Percentiles rank a stretch among this genome's conserved stretches.
phyloP scores from a whole-genome alignment of 257 asterid species.

The Lantana camara region DNA sequence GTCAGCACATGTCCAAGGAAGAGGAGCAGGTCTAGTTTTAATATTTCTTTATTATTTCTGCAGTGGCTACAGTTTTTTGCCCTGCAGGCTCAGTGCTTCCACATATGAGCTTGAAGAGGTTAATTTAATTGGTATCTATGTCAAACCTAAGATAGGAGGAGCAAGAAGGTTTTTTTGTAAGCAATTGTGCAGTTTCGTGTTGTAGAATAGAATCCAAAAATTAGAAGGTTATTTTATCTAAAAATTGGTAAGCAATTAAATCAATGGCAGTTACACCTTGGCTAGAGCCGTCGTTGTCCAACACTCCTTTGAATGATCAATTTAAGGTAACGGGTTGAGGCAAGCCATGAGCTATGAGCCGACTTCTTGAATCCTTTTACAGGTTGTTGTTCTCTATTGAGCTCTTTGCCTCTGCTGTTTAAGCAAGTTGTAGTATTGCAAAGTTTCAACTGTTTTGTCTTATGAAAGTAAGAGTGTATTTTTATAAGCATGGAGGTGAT shows the following conservation, averaged over 20 bases:
- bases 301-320: slow-evolving; percentile 3
- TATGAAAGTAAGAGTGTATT: too few relatives aligned
- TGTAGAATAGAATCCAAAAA: not conserved
- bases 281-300: slow-evolving; percentile 8
- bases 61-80: slow-evolving; percentile 34
- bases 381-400: not conserved
- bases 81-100: slow-evolving; percentile 10
- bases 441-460: too few relatives aligned
- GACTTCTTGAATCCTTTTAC: not conserved
- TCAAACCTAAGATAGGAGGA: slow-evolving; percentile 19
- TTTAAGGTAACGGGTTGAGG: slow-evolving; percentile 1
- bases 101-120: too few relatives aligned
- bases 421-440: slow-evolving; percentile 9
- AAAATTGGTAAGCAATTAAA: not conserved
- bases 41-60: slow-evolving; percentile 16
- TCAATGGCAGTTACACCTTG: not conserved
- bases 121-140: not conserved
- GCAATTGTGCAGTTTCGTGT: not conserved
- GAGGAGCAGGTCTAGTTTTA: slow-evolving; percentile 83
- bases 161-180: not conserved
- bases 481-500: too few relatives aligned
- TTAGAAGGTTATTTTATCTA: slow-evolving; percentile 7
- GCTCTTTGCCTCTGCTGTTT: not conserved
- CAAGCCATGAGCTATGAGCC: slow-evolving; percentile 3
- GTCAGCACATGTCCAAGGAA: slow-evolving; percentile 99